Evolutionary conservation across 2,329 filamentous ascomycete species (phyloP), one percentile per base, ranked within the genome.

Genomic region (Fusarium decemcellulare): DNA sequence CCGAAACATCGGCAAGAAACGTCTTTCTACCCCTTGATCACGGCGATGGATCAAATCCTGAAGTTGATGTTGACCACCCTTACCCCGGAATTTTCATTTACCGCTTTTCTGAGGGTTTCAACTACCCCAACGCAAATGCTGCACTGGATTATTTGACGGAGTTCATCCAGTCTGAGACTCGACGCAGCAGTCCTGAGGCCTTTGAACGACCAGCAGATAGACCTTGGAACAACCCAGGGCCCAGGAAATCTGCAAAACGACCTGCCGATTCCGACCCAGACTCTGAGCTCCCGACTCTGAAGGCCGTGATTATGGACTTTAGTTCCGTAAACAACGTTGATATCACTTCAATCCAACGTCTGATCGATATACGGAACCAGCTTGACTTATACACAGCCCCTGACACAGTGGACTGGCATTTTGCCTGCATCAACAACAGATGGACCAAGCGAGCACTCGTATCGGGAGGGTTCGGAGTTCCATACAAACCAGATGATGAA

Each of bases 41-140:
- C 77, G 85, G 86, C n/a, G 95, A 98, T 77, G 95, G 95, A 32
- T 94, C 93, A 2, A 98, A 98, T 78, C 95, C 95, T 0, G 86
- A 91, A 29, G 86, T 98, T 48, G 87, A 92, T 11, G 85, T 97
- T n/a, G 86, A 93, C 66, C 89, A 89, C 58, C 95, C 96, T 1
- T 93, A 96, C 74, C 95, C 95, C 0, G 96, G 96, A 55, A 88
- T 99, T 71, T 97, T 98, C 81, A 97, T 98, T 76, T 98, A 97
- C 83, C 91, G 95, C 46, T 98, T 97, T 80, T 90, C 92, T 0
- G 95, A 98, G 82, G 93, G 95, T 44, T 97, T 97, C 86, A 97
- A 96, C 81, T 99, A 98, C 76, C 94, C 95, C 64, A 99, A 97
- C 73, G 94, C 94, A 18, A 93, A 93, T 75, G 91, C 93, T 77